Percentiles rank a stretch among this genome's conserved stretches.
Evolutionary conservation across 1,139 yeast species (phyloP).

Genomic region (Saccharomyces uvarum): DNA sequence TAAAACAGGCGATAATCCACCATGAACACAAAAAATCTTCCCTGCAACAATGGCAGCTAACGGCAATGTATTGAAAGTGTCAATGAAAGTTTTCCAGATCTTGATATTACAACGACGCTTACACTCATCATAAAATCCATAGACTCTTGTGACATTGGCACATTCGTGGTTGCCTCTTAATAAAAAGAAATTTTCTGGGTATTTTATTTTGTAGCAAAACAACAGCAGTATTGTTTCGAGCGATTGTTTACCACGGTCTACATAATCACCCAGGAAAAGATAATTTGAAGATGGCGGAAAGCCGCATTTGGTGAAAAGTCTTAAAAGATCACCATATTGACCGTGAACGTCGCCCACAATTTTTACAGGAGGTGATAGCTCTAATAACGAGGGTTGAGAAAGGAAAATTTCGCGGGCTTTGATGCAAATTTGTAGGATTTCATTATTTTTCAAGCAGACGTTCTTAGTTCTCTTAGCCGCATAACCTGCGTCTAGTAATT

Average conservation of each 20-base stretch:
- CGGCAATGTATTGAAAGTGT: slow-evolving; percentile 89
- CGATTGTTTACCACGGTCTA: slow-evolving; percentile 92
- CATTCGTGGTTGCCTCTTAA: slow-evolving; percentile 95
- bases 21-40: slow-evolving; percentile 94
- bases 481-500: slow-evolving; percentile 90
- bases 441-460: slow-evolving; percentile 80
- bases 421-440: slow-evolving; percentile 78
- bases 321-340: slow-evolving; percentile 82
- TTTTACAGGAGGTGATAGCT: slow-evolving; percentile 89
- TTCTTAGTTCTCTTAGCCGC: slow-evolving; percentile 85
- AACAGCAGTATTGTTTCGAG: slow-evolving; percentile 80
- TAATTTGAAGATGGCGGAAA: slow-evolving; percentile 96
- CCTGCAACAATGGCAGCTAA: slow-evolving; percentile 94
- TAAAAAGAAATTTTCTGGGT: slow-evolving; percentile 90
- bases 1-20: slow-evolving; percentile 88
- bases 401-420: slow-evolving; percentile 82
- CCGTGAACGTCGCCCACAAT: slow-evolving; percentile 98
- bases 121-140: slow-evolving; percentile 96
- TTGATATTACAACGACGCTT: slow-evolving; percentile 86
- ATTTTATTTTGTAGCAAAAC: slow-evolving; percentile 86
- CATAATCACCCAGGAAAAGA: slow-evolving; percentile 89
- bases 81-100: slow-evolving; percentile 89
- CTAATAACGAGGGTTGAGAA: slow-evolving; percentile 81
- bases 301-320: slow-evolving; percentile 92
- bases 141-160: slow-evolving; percentile 90